phyloP scores from a whole-genome alignment of 2,329 filamentous ascomycete genomes.

The Diaporthe vexans region DNA sequence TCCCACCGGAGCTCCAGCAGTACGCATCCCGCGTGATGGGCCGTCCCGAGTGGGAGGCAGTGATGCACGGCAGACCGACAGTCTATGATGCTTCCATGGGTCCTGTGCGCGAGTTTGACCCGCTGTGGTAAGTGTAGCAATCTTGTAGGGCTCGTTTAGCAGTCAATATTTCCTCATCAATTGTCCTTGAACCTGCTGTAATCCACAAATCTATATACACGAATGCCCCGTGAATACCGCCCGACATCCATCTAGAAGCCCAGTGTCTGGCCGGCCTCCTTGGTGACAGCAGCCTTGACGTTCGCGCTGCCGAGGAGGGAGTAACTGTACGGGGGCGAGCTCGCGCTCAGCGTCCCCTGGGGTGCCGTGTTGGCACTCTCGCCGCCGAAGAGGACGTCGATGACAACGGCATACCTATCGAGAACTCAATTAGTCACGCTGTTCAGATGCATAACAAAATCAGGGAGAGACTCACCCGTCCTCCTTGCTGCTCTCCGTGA shows the following conservation, averaged over 20 bases:
- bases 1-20: background rate
- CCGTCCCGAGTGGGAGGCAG: background rate
- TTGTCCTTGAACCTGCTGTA: background rate
- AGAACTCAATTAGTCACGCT: background rate
- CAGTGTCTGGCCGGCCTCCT: constrained; percentile 18
- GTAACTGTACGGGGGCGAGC: constrained; percentile 17
- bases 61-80: constrained; percentile 17
- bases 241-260: background rate
- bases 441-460: background rate
- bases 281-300: constrained; percentile 12
- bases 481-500: constrained; percentile 2
- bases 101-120: background rate
- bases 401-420: constrained; percentile 11
- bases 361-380: constrained; percentile 23
- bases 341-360: constrained; percentile 7
- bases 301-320: background rate
- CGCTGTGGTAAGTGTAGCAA: background rate
- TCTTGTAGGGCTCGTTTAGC: background rate
- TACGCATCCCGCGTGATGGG: background rate
- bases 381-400: constrained; percentile 13
- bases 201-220: background rate
- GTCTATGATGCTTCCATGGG: constrained; percentile 10
- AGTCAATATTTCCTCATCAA: background rate
- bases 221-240: background rate
- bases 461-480: constrained; percentile 7